Conservation (phyloP, 2,329 filamentous ascomycete species). For the Beauveria rudraprayagi region DNA sequence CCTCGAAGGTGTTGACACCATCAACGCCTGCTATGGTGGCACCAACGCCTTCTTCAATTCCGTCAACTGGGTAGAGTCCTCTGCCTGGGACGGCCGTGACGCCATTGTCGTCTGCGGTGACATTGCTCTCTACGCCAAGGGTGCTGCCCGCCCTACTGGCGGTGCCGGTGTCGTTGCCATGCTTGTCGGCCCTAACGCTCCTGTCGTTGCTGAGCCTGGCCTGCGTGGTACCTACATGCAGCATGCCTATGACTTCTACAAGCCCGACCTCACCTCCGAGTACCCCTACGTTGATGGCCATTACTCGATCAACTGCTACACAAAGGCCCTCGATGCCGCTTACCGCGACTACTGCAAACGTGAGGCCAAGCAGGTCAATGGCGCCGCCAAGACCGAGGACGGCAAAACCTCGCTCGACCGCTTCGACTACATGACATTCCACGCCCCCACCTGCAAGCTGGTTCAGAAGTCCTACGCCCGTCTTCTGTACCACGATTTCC, state of each 20-base stretch:
- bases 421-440: conserved; percentile 79
- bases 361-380: conserved; percentile 45
- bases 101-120: conserved; percentile 74
- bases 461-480: conserved; percentile 80
- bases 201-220: conserved; percentile 68
- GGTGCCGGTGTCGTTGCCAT: conserved; percentile 73
- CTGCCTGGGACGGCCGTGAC: conserved; percentile 76
- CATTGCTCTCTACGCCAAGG: conserved; percentile 80
- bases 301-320: conserved; percentile 77
- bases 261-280: conserved; percentile 80
- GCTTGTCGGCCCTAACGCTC: conserved; percentile 70
- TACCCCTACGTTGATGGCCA: conserved; percentile 81
- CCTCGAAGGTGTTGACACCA: conserved; percentile 73
- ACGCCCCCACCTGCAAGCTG: conserved; percentile 80
- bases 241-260: conserved; percentile 86
- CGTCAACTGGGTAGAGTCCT: conserved; percentile 80
- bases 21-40: conserved; percentile 82
- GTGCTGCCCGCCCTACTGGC: conserved; percentile 71
- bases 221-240: conserved; percentile 74
- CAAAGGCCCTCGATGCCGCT: conserved; percentile 68
- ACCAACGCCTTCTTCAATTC: conserved; percentile 80
- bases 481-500: conserved; percentile 79
- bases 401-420: conserved; percentile 62
- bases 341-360: conserved; percentile 75
- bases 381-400: conserved; percentile 34